Evolutionary conservation across 768 basidiomycete genomes (phyloP).

Genomic region (Flagelloscypha sp.): DNA sequence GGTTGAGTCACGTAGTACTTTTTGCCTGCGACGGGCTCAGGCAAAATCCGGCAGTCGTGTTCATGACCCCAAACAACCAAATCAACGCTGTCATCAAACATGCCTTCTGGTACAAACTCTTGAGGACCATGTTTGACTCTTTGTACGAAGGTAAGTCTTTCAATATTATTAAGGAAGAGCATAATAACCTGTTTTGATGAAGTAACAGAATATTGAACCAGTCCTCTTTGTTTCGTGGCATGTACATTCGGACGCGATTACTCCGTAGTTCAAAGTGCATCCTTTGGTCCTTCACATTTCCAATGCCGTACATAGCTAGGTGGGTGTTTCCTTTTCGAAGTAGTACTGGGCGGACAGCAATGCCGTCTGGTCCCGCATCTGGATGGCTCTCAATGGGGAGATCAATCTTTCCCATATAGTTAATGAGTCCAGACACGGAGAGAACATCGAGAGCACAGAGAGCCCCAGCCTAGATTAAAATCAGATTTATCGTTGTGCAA

Average conservation of each 20-base stretch:
- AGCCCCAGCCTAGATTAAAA: constrained; percentile 71
- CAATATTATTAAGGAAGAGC: background rate
- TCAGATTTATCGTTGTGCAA: constrained; percentile 1
- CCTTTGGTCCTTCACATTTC: constrained; percentile 92
- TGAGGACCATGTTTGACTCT: constrained; percentile 93
- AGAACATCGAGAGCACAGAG: constrained; percentile 92
- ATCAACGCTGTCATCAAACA: constrained; percentile 94
- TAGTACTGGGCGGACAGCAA: constrained; percentile 84
- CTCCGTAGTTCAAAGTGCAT: constrained; percentile 96
- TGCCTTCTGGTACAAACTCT: constrained; percentile 88
- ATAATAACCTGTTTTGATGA: constrained; percentile 87
- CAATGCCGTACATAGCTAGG: constrained; percentile 91
- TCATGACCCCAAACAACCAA: constrained; percentile 98
- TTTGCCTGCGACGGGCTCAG: constrained; percentile 87
- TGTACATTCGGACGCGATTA: constrained; percentile 92
- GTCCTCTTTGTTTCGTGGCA: constrained; percentile 81
- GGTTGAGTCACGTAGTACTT: constrained; percentile 90
- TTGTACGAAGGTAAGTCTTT: constrained; percentile 21
- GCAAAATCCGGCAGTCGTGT: constrained; percentile 90
- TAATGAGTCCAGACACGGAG: constrained; percentile 87
- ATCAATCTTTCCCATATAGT: constrained; percentile 97
- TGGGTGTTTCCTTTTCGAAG: constrained; percentile 79
- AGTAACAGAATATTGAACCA: constrained; percentile 95
- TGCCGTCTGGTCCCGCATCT: constrained; percentile 60
- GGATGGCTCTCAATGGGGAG: constrained; percentile 61